Percentiles rank a stretch among this genome's conserved stretches.
phyloP scores from a whole-genome alignment of 140 eudicot species.

The Bidens hawaiensis region DNA sequence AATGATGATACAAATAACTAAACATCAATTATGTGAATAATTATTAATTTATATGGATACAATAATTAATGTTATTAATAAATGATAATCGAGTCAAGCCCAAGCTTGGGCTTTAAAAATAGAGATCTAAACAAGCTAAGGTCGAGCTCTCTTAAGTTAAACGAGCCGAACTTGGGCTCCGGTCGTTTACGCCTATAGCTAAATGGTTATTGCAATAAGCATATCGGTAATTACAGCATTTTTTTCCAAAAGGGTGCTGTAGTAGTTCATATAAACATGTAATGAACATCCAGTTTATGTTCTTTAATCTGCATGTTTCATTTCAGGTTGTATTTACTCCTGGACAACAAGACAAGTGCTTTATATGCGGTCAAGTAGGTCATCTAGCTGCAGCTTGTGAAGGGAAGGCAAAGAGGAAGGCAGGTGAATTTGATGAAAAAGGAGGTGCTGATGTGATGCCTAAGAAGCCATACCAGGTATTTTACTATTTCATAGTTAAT shows the following conservation, averaged over 20 bases:
- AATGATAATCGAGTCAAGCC: no score
- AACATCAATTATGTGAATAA: no score
- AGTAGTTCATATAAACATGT: not conserved
- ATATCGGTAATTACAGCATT: not conserved
- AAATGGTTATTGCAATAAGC: slow-evolving; percentile 8
- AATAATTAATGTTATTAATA: no score
- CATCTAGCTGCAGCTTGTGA: slow-evolving; percentile 91
- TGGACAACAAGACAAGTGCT: slow-evolving; percentile 94
- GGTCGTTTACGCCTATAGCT: no score
- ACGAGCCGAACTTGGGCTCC: no score
- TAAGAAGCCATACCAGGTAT: slow-evolving; percentile 93
- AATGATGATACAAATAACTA: no score
- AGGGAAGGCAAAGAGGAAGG: slow-evolving; percentile 91
- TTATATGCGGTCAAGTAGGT: slow-evolving; percentile 87
- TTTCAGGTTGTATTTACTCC: slow-evolving; percentile 79
- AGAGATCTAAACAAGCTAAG: no score
- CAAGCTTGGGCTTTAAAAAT: no score
- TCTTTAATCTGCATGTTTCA: slow-evolving; percentile 16
- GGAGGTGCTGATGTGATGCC: slow-evolving; percentile 65
- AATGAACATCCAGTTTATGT: slow-evolving; percentile 2
- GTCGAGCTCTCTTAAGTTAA: no score
- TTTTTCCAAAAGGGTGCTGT: not conserved
- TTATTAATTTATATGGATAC: no score
- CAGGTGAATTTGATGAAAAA: slow-evolving; percentile 97
- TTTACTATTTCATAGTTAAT: not conserved